Evolutionary conservation across 2,329 filamentous ascomycete genomes (phyloP), one percentile per base, ranked within the genome.

Genomic region (Fusarium tricinctum): DNA sequence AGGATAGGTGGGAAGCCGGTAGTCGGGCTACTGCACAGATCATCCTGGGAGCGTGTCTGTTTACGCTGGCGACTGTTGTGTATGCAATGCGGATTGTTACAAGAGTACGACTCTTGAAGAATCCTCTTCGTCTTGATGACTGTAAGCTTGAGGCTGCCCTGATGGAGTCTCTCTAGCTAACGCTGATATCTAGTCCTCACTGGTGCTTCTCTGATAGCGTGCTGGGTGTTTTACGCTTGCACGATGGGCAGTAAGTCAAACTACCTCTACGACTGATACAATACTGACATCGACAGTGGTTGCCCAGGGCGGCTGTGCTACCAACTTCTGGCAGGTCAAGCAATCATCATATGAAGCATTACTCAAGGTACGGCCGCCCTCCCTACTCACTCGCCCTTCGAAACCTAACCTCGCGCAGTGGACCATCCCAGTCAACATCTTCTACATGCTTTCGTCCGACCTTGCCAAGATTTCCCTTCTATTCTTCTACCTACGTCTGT

Each of bases 361-460:
- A 0, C 65, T 71, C 12, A 71, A 71, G 20, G 68, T 67, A n/a
- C 9, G 23, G 10, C 32, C 3, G 0, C 1, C n/a, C 10, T 1
- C 8, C 28, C 5, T 1, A 3, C n/a, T 4, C 0, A 0, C 9
- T 7, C 26, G 26, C 13, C 9, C 6, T 14, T 8, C 3, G 14
- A 47, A 8, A 8, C 1, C 53, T 72, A 19, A 70, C 40, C 1
- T 6, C 3, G 0, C 26, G 0, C 2, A 72, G 70, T 72, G 70
- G 70, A 73, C 70, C 0, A 60, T 72, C 9, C 70, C 68, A 3
- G 70, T 71, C 58, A 72, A 72, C 23, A 72, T 72, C 39, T 72
- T 72, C 20, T 72, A 72, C 47, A 73, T 72, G 70, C 42, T 73
- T 2, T 69, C 70, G 0, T 73, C 70, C 4, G 70, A 72, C 10